Base-by-base conservation (phyloP, 306 rosid genomes). In the Quercus wislizeni region DNA sequence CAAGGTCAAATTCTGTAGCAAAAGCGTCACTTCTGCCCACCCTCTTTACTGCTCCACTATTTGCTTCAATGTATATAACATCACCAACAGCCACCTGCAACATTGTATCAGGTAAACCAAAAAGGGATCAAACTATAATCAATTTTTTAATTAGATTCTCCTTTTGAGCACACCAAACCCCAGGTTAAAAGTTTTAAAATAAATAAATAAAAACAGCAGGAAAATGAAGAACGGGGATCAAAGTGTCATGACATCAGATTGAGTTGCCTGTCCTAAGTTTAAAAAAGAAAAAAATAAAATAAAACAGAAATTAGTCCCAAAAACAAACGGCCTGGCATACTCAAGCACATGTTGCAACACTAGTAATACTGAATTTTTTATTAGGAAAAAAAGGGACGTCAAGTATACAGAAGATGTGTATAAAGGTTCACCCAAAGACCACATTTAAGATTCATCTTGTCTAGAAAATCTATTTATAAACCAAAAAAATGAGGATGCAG, bases 1-100 rank as follows among this genome's bases (percentile, higher is more conserved):
- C 99, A 74, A 95, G 97, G 87, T 95, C 99, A 80, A 92, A 95
- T 83, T 95, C 98, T 6, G 99, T 90, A 69, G 99, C 99, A 88
- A 89, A 95, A 79, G 99, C 97, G 80, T 92, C 99, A 88, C 99
- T 92, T 82, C 99, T 87, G 18, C 99, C 99, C 17, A 95, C 99
- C 81, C 98, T 90, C 86, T 90, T 95, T 28, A 95, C 99, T 73
- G 99, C 98, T 74, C 99, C 99, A 65, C 99, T 95, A 87, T 95
- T 95, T 28, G 94, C 95, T 85, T 95, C 99, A 49, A 95, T 88
- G 65, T 92, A 92, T 83, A 95, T 91, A 78, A 95, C 99, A 91
- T 92, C 99, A 46, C 99, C 99, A 73, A 87, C 92, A 79, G 98
- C 99, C 61, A 95, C 93, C 99, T 95, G 82, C 71, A 84, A 14